phyloP scores from a whole-genome alignment of 352 stramenopile genomes.

The Phytopythium oedochilum region DNA sequence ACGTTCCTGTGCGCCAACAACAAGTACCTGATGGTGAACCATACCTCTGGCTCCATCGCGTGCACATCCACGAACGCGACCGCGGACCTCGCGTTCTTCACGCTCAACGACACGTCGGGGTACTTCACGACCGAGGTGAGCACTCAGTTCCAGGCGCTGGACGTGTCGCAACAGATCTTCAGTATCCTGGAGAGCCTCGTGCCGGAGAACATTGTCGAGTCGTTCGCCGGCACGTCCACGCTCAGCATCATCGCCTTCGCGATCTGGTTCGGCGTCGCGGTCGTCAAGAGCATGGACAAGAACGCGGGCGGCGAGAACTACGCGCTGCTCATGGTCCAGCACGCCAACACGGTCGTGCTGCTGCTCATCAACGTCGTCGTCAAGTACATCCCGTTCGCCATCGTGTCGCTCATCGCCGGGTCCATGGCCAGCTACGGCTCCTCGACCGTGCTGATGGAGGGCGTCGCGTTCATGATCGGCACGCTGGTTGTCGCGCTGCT shows the following conservation, averaged over 20 bases:
- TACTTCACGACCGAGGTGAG: conserved; percentile 28
- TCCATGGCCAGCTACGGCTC: conserved; percentile 53
- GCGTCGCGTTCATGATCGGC: conserved; percentile 43
- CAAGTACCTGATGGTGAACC: conserved; percentile 27
- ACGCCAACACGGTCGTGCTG: conserved; percentile 63
- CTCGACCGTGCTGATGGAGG: conserved; percentile 35
- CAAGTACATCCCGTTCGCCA: conserved; percentile 56
- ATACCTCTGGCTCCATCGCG: conserved; percentile 24
- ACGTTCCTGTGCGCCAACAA: conserved; percentile 42
- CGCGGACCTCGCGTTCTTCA: conserved; percentile 27
- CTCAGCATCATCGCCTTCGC: conserved; percentile 77
- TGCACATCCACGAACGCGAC: conserved; percentile 37
- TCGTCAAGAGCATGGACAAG: conserved; percentile 56
- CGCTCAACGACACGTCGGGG: conserved; percentile 44
- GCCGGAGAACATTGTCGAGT: conserved; percentile 67
- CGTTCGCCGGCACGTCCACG: conserved; percentile 47
- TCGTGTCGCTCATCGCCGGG: conserved; percentile 69
- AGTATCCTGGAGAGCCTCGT: conserved; percentile 58
- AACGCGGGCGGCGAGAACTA: conserved; percentile 54
- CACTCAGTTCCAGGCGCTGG: conserved; percentile 35
- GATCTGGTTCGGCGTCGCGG: conserved; percentile 54
- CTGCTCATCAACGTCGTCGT: conserved; percentile 73
- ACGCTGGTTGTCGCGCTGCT: conserved; percentile 42
- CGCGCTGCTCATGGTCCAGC: conserved; percentile 53
- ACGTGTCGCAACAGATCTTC: conserved; percentile 69